Evolutionary conservation across 179 eudicot species (phyloP), one percentile per base, ranked within the genome.

Genomic region (Gypsophila paniculata): DNA sequence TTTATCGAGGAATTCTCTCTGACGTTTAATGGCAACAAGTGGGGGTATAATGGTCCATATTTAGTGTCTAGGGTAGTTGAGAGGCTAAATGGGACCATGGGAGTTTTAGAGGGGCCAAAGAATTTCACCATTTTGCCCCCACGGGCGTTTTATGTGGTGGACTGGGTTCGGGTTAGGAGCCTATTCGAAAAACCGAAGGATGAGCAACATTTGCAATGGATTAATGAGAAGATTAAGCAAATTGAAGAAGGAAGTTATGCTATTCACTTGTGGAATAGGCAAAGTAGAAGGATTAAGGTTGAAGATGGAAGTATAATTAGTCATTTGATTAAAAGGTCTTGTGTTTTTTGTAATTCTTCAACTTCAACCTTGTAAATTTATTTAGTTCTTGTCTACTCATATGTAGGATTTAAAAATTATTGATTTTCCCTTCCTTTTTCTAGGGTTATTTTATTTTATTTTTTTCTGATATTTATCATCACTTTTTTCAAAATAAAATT

Each of bases 1-100:
- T 91, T 93, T 58, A 91, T 93, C 36, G 86, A 91, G 62, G 98
- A 91, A 77, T 93, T 93, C 79, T 89, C 91, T 26, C 75, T 81
- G 8, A 91, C 93, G 12, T 93, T 93, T 52, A 72, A 93, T 76
- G 98, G 98, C 2, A 89, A 86, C 64, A 93, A 86, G 75, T 93
- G 98, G 98, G 98, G 98, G 46, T 86, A 91, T 77, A 91, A 93
- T 70, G 98, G 98, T 34, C 98, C 98, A 17, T 91, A 93, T 69
- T 72, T 93, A 72, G 96, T 93, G 1, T 89, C 98, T 0, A 89
- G 98, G 75, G 98, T 93, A 15, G 89, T 90, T 38, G 58, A 76
- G 26, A 85, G 93, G 77, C 66, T 85, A 13, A 70, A 46, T 49
- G 53, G 26, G 18, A 38, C 74, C 70, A 58, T 71, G 54, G 59